These are phyloP conservation scores for Candida hungchunana DNA, from an alignment of 805 yeast species.

Conservation along the genomic window DNA sequence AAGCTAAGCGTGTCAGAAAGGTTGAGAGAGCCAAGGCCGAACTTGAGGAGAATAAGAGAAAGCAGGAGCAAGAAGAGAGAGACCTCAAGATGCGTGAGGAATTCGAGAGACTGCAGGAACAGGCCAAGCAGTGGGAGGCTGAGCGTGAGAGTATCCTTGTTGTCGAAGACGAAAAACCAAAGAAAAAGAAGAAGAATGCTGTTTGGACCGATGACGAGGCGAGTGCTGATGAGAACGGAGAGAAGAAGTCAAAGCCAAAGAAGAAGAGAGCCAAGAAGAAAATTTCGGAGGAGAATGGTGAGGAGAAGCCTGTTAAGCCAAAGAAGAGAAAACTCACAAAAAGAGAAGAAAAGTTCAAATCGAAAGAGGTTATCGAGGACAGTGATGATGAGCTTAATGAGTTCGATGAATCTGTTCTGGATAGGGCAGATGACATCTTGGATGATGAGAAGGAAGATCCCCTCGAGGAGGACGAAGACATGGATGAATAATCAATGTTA, in stretches of 20 bases:
- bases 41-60: conserved; percentile 43
- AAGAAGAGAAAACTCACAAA: conserved; percentile 16
- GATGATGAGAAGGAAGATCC: conserved; percentile 16
- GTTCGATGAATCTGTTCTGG: conserved; percentile 18
- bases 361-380: conserved; percentile 37
- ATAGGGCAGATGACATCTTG: conserved; percentile 20
- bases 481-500: no score
- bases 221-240: conserved; percentile 26
- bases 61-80: conserved; percentile 46
- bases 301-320: conserved; percentile 24
- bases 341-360: conserved; percentile 28
- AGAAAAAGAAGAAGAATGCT: conserved; percentile 35
- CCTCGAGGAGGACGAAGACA: conserved; percentile 7
- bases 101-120: conserved; percentile 48
- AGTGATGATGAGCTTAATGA: conserved; percentile 38
- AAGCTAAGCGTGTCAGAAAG: conserved; percentile 58
- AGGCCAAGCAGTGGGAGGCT: conserved; percentile 53
- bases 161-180: conserved; percentile 32
- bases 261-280: conserved; percentile 22
- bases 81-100: conserved; percentile 36
- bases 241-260: conserved; percentile 20
- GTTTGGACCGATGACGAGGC: conserved; percentile 46
- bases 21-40: conserved; percentile 44
- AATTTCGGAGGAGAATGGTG: conserved; percentile 26
- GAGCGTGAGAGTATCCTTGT: conserved; percentile 40